A percentile compares a stretch with the other conserved stretches of the same genome.
phyloP scores from a whole-genome alignment of 2,329 filamentous ascomycete genomes.

The Cladobotryum mycophilum region DNA sequence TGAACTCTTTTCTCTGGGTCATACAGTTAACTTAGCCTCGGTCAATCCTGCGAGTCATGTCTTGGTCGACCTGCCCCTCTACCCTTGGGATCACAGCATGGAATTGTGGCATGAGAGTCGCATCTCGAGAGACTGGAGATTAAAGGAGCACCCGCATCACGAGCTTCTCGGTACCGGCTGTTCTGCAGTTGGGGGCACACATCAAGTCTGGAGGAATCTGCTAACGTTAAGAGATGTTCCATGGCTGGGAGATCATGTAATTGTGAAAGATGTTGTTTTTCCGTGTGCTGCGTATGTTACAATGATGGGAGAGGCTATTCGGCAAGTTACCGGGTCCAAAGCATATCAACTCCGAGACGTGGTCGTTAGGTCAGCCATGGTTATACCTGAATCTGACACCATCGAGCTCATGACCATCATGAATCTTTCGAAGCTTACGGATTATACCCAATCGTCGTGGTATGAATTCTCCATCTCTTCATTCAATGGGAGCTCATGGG shows the following conservation, averaged over 20 bases:
- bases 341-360: slow-evolving; percentile 7
- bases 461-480: slow-evolving; percentile 13
- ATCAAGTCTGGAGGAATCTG: slow-evolving; percentile 35
- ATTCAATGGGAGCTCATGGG: slow-evolving; percentile 11
- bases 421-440: slow-evolving; percentile 5
- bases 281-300: slow-evolving; percentile 37
- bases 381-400: slow-evolving; percentile 6
- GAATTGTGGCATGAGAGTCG: slow-evolving; percentile 19
- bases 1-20: slow-evolving; percentile 12
- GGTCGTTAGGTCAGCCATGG: slow-evolving; percentile 8
- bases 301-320: slow-evolving; percentile 37
- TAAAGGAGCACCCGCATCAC: slow-evolving; percentile 18
- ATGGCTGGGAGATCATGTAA: slow-evolving; percentile 40
- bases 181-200: slow-evolving; percentile 22
- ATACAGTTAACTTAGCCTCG: slow-evolving; percentile 9
- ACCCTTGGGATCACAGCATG: slow-evolving; percentile 20
- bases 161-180: slow-evolving; percentile 25
- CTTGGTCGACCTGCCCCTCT: too few species aligned
- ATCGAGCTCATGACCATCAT: slow-evolving; percentile 14
- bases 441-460: slow-evolving; percentile 11
- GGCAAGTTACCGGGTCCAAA: slow-evolving; percentile 11
- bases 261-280: slow-evolving; percentile 34
- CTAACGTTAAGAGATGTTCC: slow-evolving; percentile 30
- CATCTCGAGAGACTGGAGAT: slow-evolving; percentile 18
- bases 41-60: too few species aligned